Conservation (phyloP, 495 filamentous ascomycete species). For the Aspergillus campestris region DNA sequence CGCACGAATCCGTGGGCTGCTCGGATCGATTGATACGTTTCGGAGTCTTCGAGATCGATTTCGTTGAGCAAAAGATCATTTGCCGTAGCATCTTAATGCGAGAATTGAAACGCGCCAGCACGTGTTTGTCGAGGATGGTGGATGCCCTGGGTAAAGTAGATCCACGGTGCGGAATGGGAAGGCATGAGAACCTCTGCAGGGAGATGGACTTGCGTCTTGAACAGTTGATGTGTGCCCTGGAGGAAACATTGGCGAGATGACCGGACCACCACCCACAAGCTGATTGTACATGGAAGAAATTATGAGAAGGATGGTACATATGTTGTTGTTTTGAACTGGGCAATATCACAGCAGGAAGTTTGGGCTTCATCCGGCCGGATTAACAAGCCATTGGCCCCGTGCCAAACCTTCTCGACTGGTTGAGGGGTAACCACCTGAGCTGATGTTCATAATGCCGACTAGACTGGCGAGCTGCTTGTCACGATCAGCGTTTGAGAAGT, state of each 20-base stretch:
- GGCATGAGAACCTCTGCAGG: conserved; percentile 8
- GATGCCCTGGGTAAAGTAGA: conserved; percentile 2
- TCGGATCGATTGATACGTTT: conserved; percentile 8
- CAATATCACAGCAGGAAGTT: too few relatives aligned
- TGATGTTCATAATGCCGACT: too few relatives aligned
- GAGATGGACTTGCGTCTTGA: conserved; percentile 8
- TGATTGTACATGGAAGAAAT: too few relatives aligned
- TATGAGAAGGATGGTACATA: too few relatives aligned
- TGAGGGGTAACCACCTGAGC: too few relatives aligned
- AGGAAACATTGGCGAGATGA: background rate
- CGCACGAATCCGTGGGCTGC: conserved; percentile 1
- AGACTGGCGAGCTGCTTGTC: too few relatives aligned
- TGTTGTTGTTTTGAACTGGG: too few relatives aligned
- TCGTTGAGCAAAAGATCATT: conserved; percentile 8
- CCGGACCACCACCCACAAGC: too few relatives aligned
- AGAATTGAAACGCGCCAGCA: conserved; percentile 7
- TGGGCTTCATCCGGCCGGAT: too few relatives aligned
- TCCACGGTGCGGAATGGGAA: background rate
- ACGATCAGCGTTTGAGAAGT: too few relatives aligned
- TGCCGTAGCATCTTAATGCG: conserved; percentile 3
- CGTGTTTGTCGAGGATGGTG: conserved; percentile 6
- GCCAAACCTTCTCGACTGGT: too few relatives aligned
- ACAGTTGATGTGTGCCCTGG: conserved; percentile 3
- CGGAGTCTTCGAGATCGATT: conserved; percentile 9
- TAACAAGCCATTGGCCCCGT: too few relatives aligned